Conservation (phyloP, 495 filamentous ascomycete species). For the Echria macrotheca region DNA sequence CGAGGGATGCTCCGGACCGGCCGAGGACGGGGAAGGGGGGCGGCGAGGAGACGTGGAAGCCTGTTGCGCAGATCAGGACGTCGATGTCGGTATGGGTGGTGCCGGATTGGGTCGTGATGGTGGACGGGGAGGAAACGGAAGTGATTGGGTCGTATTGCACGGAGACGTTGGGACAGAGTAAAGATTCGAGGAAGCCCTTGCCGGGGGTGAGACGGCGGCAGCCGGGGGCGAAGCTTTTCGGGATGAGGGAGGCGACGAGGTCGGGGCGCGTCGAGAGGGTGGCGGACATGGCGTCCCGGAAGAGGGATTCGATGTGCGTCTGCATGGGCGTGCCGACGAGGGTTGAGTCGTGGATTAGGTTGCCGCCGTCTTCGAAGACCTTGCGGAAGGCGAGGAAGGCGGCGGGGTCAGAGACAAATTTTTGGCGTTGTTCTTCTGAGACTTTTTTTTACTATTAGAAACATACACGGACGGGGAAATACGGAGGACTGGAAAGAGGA, state of each 20-base stretch:
- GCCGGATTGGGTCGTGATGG: slow-evolving; percentile 43
- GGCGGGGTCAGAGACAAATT: slow-evolving; percentile 27
- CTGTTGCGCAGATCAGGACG: slow-evolving; percentile 62
- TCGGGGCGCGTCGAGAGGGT: slow-evolving; percentile 32
- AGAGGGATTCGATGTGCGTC: slow-evolving; percentile 15
- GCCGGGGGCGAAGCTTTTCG: slow-evolving; percentile 59
- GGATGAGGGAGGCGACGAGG: slow-evolving; percentile 37
- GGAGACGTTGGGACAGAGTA: slow-evolving; percentile 56
- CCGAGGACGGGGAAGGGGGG: slow-evolving; percentile 57
- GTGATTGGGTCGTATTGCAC: slow-evolving; percentile 52
- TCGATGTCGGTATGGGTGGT: slow-evolving; percentile 36
- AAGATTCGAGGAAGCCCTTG: slow-evolving; percentile 64
- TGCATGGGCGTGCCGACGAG: slow-evolving; percentile 31
- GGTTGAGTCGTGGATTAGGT: slow-evolving; percentile 33
- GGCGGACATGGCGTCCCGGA: slow-evolving; percentile 27
- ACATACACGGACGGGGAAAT: neutral
- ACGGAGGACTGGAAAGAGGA: neutral
- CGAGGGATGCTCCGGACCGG: slow-evolving; percentile 42
- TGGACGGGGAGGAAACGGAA: slow-evolving; percentile 45
- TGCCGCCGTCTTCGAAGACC: slow-evolving; percentile 35
- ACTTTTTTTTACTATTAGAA: too few relatives aligned
- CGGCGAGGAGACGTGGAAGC: slow-evolving; percentile 53
- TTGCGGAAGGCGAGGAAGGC: slow-evolving; percentile 34
- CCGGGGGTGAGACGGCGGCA: slow-evolving; percentile 71
- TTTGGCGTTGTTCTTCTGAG: slow-evolving; percentile 27